Conservation (phyloP, 1,284 basidiomycete genomes). For the Microbotryum saponariae region DNA sequence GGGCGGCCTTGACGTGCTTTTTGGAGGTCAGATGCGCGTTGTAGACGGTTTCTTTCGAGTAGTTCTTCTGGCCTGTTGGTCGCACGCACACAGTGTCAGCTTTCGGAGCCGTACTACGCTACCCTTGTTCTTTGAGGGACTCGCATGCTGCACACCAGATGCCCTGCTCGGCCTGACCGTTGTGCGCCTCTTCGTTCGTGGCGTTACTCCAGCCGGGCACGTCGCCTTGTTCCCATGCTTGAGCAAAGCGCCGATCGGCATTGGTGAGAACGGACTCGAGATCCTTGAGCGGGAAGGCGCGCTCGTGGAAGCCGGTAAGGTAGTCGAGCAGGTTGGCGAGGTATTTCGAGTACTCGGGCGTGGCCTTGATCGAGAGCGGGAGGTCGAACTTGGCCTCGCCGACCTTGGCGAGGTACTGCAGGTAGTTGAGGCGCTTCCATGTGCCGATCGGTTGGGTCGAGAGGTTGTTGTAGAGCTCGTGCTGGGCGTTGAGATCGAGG, state of each 20-base stretch:
- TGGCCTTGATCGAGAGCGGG: constrained; percentile 26
- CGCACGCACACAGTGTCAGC: not conserved
- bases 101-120: too few relatives aligned
- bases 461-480: constrained; percentile 82
- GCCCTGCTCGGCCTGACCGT: constrained; percentile 47
- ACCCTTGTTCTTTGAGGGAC: constrained; percentile 39
- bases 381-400: constrained; percentile 14
- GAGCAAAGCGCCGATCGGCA: constrained; percentile 62
- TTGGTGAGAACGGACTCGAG: constrained; percentile 60
- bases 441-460: constrained; percentile 14
- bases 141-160: constrained; percentile 95
- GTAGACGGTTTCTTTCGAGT: constrained; percentile 96
- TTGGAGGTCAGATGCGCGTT: constrained; percentile 91
- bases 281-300: constrained; percentile 80
- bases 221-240: constrained; percentile 68
- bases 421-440: constrained; percentile 58
- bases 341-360: constrained; percentile 53
- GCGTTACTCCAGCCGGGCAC: constrained; percentile 67
- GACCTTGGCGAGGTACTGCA: constrained; percentile 66
- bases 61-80: constrained; percentile 70
- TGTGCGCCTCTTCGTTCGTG: constrained; percentile 40
- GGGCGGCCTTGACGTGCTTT: constrained; percentile 84
- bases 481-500: constrained; percentile 82
- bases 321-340: constrained; percentile 74
- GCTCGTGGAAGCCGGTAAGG: constrained; percentile 67